These are phyloP conservation scores for Scheffersomyces segobiensis DNA, from an alignment of 1,139 yeast species.

Conservation along the genomic window DNA sequence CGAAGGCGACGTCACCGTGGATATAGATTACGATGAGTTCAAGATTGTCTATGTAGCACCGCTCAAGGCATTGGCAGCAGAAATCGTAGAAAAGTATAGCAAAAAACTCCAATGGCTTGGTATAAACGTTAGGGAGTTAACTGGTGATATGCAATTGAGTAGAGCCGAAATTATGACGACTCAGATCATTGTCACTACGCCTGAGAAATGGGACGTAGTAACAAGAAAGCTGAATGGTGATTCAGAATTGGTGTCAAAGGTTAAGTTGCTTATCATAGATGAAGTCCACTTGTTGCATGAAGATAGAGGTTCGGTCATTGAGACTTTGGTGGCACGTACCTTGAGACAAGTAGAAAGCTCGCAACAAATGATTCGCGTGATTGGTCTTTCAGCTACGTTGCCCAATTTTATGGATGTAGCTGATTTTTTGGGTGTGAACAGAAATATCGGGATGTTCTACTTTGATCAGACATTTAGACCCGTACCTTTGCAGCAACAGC, in stretches of 20 bases:
- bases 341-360: conserved; percentile 90
- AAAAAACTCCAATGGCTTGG: conserved; percentile 83
- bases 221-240: conserved; percentile 89
- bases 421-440: conserved; percentile 88
- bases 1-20: conserved; percentile 52
- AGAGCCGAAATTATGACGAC: conserved; percentile 80
- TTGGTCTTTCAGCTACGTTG: conserved; percentile 95
- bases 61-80: conserved; percentile 94
- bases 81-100: conserved; percentile 87
- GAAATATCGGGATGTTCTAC: conserved; percentile 87
- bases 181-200: conserved; percentile 93
- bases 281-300: conserved; percentile 96
- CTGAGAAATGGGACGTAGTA: conserved; percentile 99
- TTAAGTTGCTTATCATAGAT: conserved; percentile 83
- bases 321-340: conserved; percentile 93
- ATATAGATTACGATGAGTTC: conserved; percentile 77
- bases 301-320: conserved; percentile 97
- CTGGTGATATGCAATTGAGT: conserved; percentile 97
- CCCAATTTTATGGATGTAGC: conserved; percentile 96
- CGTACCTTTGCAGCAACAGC: conserved; percentile 85
- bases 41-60: conserved; percentile 96
- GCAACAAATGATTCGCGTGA: conserved; percentile 90
- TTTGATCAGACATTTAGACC: conserved; percentile 95
- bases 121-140: conserved; percentile 80
- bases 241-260: conserved; percentile 81